Evolutionary conservation across 768 basidiomycete genomes (phyloP), one percentile per base, ranked within the genome.

Genomic region (Mycena vitilis): DNA sequence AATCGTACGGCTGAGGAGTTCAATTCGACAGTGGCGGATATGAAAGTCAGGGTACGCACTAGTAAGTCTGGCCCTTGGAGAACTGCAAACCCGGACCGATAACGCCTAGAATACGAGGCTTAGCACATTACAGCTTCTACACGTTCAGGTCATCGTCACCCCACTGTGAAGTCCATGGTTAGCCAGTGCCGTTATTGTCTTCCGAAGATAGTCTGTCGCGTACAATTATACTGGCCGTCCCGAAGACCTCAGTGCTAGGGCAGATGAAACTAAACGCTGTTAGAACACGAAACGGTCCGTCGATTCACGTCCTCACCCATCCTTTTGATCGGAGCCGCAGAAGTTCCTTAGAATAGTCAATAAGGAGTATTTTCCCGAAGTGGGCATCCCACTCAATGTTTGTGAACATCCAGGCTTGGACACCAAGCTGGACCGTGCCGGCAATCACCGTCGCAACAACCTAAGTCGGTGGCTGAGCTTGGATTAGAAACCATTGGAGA

Each of bases 401-500:
- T 16, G 81, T 79, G 71, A 90, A 90, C 87, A 90, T 90, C 88
- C 88, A 80, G 8, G 81, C 77, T 73, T 91, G 90, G 18, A 92
- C 89, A 10, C 84, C 88, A 5, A 91, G 82, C 67, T 91, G 91
- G 12, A 88, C 86, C 0, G 89, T 90, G 48, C 88, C 90, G 1
- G 90, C 87, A 25, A 92, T 74, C 9, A 84, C 68, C 7, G 85
- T 82, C 20, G 87, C 90, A 48, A 87, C 73, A 42, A 93, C 79
- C 64, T 58, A 52, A 22, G 13, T 5, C 30, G 30, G 30, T 30
- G 30, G 30, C 30, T 30, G 3, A 30, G 30, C 5, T 30, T 5
- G 30, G 5, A 30, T 5, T 30, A 30, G 3, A 30, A 30, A 2
- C 3, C 30, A 30, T 30, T 3, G 30, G 2, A 30, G 30, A 30